These are phyloP conservation scores for Leccinum subrobustum DNA, from an alignment of 1,284 basidiomycete genomes.

Conservation along the genomic window DNA sequence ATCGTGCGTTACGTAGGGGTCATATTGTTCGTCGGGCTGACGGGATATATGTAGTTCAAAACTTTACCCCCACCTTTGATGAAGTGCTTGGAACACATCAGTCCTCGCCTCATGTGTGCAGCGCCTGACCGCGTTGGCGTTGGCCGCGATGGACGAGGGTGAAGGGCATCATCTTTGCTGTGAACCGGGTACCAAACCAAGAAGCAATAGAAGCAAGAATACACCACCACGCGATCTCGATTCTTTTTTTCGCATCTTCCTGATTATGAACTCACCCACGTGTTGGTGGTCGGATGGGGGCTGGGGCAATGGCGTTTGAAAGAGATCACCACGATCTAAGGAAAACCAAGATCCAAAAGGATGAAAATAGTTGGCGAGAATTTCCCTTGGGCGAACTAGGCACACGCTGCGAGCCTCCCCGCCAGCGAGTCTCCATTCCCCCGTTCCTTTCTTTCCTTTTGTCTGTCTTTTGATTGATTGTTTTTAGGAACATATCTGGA, in stretches of 20 bases:
- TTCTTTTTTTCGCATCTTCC: not conserved
- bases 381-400: not conserved
- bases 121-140: not conserved
- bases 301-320: not conserved
- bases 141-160: not conserved
- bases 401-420: not conserved
- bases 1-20: not conserved
- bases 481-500: not conserved
- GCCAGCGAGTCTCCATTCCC: not conserved
- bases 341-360: not conserved
- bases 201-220: not conserved
- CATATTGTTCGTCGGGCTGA: not conserved
- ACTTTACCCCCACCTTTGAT: not conserved
- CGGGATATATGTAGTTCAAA: not conserved
- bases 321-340: not conserved
- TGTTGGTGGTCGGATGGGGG: not conserved
- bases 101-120: not conserved
- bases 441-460: not conserved
- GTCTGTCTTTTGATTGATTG: not conserved
- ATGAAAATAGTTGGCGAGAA: not conserved
- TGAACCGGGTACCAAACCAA: conserved; percentile 1
- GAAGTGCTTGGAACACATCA: not conserved
- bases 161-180: not conserved
- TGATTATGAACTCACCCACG: not conserved
- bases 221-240: not conserved